A percentile compares a stretch with the other conserved stretches of the same genome.
Conservation (phyloP, 1,284 basidiomycete species). For the Cutaneotrichosporon spelunceum region DNA sequence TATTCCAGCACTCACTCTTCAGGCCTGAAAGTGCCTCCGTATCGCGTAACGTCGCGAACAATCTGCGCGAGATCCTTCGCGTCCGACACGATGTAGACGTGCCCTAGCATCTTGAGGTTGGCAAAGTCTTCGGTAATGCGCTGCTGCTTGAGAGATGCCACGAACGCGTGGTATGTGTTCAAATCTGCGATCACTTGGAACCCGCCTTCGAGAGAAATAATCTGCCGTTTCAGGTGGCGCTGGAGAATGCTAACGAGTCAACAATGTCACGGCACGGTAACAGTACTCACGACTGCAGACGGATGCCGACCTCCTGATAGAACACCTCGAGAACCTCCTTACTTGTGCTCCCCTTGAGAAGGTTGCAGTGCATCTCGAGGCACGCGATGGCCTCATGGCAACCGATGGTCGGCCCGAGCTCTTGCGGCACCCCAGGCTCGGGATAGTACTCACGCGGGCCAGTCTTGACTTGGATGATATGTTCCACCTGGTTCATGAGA, state of each 20-base stretch:
- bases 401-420: constrained; percentile 78
- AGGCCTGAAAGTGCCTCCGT: constrained; percentile 85
- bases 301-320: constrained; percentile 92
- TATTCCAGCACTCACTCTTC: constrained; percentile 64
- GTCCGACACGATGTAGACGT: constrained; percentile 79
- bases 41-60: constrained; percentile 86
- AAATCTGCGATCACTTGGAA: constrained; percentile 95
- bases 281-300: constrained; percentile 72
- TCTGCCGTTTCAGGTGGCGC: constrained; percentile 94
- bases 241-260: constrained; percentile 69
- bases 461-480: constrained; percentile 80
- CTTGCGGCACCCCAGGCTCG: constrained; percentile 67
- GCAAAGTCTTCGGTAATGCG: constrained; percentile 80
- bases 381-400: constrained; percentile 82
- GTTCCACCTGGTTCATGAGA: constrained; percentile 95
- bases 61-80: constrained; percentile 93
- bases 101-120: constrained; percentile 92
- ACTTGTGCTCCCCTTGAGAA: constrained; percentile 87
- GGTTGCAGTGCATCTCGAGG: constrained; percentile 80
- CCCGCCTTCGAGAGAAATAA: constrained; percentile 87
- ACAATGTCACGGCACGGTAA: background rate
- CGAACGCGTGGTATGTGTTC: constrained; percentile 86
- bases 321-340: constrained; percentile 96
- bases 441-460: constrained; percentile 87
- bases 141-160: constrained; percentile 67